These are phyloP conservation scores for Trichosporon ovoides DNA, from an alignment of 1,284 basidiomycete genomes.

Conservation along the genomic window DNA sequence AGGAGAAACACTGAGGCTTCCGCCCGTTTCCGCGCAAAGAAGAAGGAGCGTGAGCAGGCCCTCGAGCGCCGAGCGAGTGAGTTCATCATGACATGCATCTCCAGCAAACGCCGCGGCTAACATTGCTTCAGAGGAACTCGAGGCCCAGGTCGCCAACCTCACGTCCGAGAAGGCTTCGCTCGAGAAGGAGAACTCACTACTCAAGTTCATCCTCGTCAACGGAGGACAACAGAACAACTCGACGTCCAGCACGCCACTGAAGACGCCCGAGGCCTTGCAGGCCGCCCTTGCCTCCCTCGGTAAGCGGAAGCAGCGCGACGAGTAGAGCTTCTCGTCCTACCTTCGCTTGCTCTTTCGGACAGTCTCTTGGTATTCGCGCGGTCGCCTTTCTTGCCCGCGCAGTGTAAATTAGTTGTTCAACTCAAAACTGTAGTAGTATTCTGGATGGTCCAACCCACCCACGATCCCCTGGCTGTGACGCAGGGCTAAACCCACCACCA, in stretches of 20 bases:
- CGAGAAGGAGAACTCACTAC: slow-evolving; percentile 87
- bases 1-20: slow-evolving; percentile 92
- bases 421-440: slow-evolving; percentile 5
- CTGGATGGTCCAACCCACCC: slow-evolving; percentile 1
- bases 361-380: not conserved
- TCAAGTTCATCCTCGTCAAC: slow-evolving; percentile 86
- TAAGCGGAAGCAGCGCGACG: slow-evolving; percentile 34
- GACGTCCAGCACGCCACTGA: not conserved
- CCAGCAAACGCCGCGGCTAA: not conserved
- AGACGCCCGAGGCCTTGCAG: slow-evolving; percentile 28
- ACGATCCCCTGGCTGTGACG: not conserved
- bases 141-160: slow-evolving; percentile 70
- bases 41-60: slow-evolving; percentile 95
- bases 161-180: slow-evolving; percentile 87
- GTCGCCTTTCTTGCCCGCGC: not conserved
- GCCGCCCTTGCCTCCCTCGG: slow-evolving; percentile 34
- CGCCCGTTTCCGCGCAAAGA: slow-evolving; percentile 96
- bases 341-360: not conserved
- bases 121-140: slow-evolving; percentile 63
- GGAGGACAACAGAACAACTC: slow-evolving; percentile 52
- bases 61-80: slow-evolving; percentile 72
- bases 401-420: slow-evolving; percentile 5
- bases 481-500: not conserved
- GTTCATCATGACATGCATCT: slow-evolving; percentile 7
- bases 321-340: slow-evolving; percentile 13